Evolutionary conservation across 768 basidiomycete species (phyloP), one percentile per base, ranked within the genome.

Genomic region (Naganishia randhawae): DNA sequence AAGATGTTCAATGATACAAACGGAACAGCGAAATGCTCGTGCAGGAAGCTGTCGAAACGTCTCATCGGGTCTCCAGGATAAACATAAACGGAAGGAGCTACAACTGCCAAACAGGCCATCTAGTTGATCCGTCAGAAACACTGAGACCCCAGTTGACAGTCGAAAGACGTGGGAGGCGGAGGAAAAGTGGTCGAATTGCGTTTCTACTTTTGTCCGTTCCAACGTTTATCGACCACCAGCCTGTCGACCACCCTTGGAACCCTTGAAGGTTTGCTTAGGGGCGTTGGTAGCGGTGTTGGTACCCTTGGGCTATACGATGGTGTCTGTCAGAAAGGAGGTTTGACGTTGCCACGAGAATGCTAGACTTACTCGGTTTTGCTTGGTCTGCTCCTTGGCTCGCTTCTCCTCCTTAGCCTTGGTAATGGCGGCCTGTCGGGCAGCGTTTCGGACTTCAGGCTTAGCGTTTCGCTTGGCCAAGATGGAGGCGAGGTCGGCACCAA

Each of bases 321-420:
- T n/a, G 6, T 13, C 1, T 7, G 16, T 22, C 22, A 29, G 35
- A 42, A 25, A 27, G 5, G 11, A 13, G n/a, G n/a, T 19, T 33
- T 5, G 31, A 37, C 4, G 54, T 33, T 17, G 54, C 6, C 13
- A 22, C 2, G 27, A 35, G 6, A 31, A 37, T 16, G 22, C n/a
- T 9, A 2, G 1, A 61, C 57, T 25, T 41, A 61, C 57, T 61
- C 57, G 57, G 39, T 17, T 39, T 25, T 35, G 35, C 85, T 92
- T 96, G 86, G 91, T 92, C 63, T 83, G 82, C 85, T 94, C 92
- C 85, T 92, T 94, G 67, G 88, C 92, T 85, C 92, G 92, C 88
- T 95, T 97, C 84, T 92, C 92, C 29, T 87, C 85, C 86, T 97
- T 97, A 41, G 92, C 92, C 83, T 95, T 95, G 71, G 87, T 82